Base-by-base conservation (phyloP, 768 basidiomycete genomes). In the Podaxis sp. region DNA sequence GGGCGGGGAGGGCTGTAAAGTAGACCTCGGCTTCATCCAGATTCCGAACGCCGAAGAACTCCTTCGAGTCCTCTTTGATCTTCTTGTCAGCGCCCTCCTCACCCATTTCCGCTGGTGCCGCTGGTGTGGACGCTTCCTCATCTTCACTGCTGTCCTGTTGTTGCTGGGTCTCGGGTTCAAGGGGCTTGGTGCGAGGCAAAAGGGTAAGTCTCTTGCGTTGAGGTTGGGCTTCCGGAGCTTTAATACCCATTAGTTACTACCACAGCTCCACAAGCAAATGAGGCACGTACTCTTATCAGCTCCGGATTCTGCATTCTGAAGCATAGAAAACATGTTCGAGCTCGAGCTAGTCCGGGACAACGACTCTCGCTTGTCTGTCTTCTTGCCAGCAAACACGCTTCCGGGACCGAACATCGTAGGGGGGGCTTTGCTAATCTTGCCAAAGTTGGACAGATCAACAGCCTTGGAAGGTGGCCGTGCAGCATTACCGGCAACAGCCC, bases 321-420 rank as follows among this genome's bases (percentile, higher is more conserved):
- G 87, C 86, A 91, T 89, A 24, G 87, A 88, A 78, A 95, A 95
- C 88, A 94, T 94, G 75, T 95, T 95, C 53, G 86, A 84, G 63
- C 76, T 86, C 49, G 94, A 95, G 67, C 80, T 86, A n/a, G 88
- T 86, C 52, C 93, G 86, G 7, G 92, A 90, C 8, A 96, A 74
- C 2, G 92, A 84, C 66, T 90, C 88, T 6, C 89, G 83, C 74
- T 90, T 88, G 68, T 65, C 65, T 10, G 76, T 76, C 74, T 91
- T 89, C 78, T 87, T 89, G 69, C 82, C 85, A 48, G 84, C 81
- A 73, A 96, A 97, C 24, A 96, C 89, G 65, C 90, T 90, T 64
- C 86, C 85, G 2, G 95, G 93, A 6, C 93, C 94, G 72, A 97
- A 92, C 0, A 87, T 86, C 75, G 90, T 85, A 1, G 87, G 80